Evolutionary conservation across 139 green algal species (phyloP), one percentile per base, ranked within the genome.

Genomic region (Medakamo hakoo): DNA sequence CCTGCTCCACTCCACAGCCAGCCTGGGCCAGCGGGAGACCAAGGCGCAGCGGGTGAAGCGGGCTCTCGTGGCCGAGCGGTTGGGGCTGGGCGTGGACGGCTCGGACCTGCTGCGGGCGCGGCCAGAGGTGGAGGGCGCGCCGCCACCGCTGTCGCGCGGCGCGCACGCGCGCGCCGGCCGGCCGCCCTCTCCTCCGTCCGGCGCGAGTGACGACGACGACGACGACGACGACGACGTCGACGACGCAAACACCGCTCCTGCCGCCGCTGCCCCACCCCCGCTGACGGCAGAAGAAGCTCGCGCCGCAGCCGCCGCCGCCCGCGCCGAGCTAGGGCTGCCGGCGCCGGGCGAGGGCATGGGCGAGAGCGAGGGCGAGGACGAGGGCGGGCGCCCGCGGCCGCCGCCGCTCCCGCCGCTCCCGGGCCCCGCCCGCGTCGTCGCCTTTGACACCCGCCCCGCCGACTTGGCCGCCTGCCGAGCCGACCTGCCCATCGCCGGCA

Each of bases 401-500:
- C 31, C 52, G 61, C 31, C 29, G 24, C 25, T 16, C 24, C 4
- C 18, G 16, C 31, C 18, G 0, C 27, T 4, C 2, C 64, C 57
- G 4, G 56, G 32, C 26, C 30, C 30, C 49, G 49, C 62, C 52
- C 56, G 49, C 1, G 40, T 40, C 23, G 61, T 74, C 20, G 65
- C 74, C 1, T 25, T 68, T 31, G 27, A 25, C 60, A 25, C 60
- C 21, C 62, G 4, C 9, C 25, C 49, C 27, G 14, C 59, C 30
- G 18, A 23, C 57, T 22, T 62, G 25, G 23, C 1, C 4, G 16
- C 2, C 27, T 63, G 18, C 58, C 58, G 70, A 29, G 63, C 64
- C n/a, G 65, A 61, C 2, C 84, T 97, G 65, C 90, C 90, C 14
- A 90, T 96, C 57, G 70, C 86, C 4, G 86, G 78, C 4, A 82